These are phyloP conservation scores for Physaria fendleri DNA, from an alignment of 345 rosid genomes.

Conservation along the genomic window DNA sequence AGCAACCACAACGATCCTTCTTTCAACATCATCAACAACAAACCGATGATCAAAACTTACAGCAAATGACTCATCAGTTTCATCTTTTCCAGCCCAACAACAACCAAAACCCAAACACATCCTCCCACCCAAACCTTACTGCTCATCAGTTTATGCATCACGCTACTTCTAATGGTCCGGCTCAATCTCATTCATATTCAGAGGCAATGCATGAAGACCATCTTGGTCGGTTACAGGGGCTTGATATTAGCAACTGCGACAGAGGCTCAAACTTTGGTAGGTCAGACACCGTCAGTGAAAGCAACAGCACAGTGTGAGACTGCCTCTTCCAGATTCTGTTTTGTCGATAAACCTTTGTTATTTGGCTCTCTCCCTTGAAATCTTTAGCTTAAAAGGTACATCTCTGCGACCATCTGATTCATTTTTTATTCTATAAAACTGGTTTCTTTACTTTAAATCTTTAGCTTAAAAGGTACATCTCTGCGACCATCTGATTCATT, in stretches of 20 bases:
- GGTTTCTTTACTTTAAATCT: background rate
- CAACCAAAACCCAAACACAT: slow-evolving; percentile 21
- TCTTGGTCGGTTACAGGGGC: slow-evolving; percentile 70
- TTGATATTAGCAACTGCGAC: slow-evolving; percentile 63
- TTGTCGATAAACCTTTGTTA: slow-evolving; percentile 29
- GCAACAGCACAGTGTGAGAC: slow-evolving; percentile 56
- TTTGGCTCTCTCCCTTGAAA: slow-evolving; percentile 12
- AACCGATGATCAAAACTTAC: slow-evolving; percentile 37
- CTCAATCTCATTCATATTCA: slow-evolving; percentile 40
- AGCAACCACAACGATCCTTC: slow-evolving; percentile 38
- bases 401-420: slow-evolving; percentile 8
- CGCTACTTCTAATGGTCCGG: slow-evolving; percentile 20
- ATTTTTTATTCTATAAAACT: slow-evolving; percentile 15
- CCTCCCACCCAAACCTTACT: slow-evolving; percentile 18
- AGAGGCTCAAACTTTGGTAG: slow-evolving; percentile 58
- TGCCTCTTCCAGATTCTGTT: background rate
- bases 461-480: slow-evolving; percentile 24
- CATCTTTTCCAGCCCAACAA: slow-evolving; percentile 44
- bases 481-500: slow-evolving; percentile 13
- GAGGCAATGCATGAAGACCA: slow-evolving; percentile 65
- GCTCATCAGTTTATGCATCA: slow-evolving; percentile 37
- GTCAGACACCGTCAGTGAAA: slow-evolving; percentile 67
- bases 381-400: slow-evolving; percentile 24
- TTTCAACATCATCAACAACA: slow-evolving; percentile 45
- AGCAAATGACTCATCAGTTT: slow-evolving; percentile 50